Evolutionary conservation across 108 stramenopile genomes (phyloP), one percentile per base, ranked within the genome.

Genomic region (Nitzschia putrida): DNA sequence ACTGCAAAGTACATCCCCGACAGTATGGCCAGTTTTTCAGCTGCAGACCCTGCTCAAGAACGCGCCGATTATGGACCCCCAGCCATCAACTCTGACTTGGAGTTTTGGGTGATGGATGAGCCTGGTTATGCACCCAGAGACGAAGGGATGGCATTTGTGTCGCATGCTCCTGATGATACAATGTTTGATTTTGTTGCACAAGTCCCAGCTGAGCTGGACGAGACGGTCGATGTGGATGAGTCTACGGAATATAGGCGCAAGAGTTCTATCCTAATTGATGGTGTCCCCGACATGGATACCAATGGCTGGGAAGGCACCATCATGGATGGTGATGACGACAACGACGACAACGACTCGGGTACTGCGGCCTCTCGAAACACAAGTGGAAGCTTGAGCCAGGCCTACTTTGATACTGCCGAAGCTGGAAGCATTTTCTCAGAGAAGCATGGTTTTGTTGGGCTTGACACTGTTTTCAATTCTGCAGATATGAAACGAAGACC

Each of bases 61-160:
- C 24, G 53, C 37, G 23, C 18, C 21, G 61, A 77, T 59, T 77
- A 71, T 49, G 76, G 69, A 50, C 76, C 76, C 1, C 76, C 76
- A 0, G 44, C 64, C 45, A 71, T 77, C 49, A 68, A 77, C 53
- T 52, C 68, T 13, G 76, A 77, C 43, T 43, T 77, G 64, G 76
- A 77, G 39, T 77, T 77, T 39, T 77, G 76, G 76, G 76, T 77
- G 22, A 77, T 77, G 76, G 76, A 77, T 42, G 69, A 77, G 63
- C 76, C 76, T 20, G 69, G 69, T 2, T 55, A 77, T 65, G 71
- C 71, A 16, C 61, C 58, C 18, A 39, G 37, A 22, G 69, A 66
- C 21, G 76, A 63, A 12, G 64, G 60, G 1, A 41, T 70, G 39
- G 64, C 64, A 23, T 59, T 45, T 44, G 64, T 56, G 12, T 34